Base-by-base conservation (phyloP, 2,329 filamentous ascomycete genomes). In the Epichloe glyceriae region DNA sequence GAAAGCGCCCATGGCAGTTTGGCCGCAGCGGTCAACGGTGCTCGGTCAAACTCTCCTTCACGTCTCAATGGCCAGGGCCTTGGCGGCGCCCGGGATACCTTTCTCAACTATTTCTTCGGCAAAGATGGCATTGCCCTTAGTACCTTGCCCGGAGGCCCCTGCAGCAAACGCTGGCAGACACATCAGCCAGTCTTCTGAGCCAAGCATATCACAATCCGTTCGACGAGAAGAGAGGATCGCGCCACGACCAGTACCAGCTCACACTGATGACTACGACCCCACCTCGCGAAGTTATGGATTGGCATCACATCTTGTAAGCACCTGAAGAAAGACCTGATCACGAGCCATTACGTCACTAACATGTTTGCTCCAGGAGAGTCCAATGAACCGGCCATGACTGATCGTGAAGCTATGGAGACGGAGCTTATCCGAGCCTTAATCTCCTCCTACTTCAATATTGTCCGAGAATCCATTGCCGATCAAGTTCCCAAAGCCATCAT, bases 401-500 rank as follows among this genome's bases (percentile, higher is more conserved):
- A 98, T 59, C 87, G 93, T 49, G 93, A 98, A 71, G 86, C 89
- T 43, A 86, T 98, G 73, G 93, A 98, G 71, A 97, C 93, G 10
- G 93, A 98, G 69, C 82, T 98, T 40, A 98, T 98, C 65, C 86
- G 91, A 45, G 87, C 90, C 45, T 80, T 98, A 51, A 98, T 98
- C 66, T 95, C 88, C 34, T 96, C 90, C 1, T 98, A 98, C 74
- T 98, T 98, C 75, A 95, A 95, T 67, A 98, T 98, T 62, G 93
- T 98, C 45, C 87, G 93, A 55, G 93, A 98, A 70, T 91, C 88
- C n/a, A 95, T 96, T 61, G 91, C 91, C 43, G 93, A 98, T 65
- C 91, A 97, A 70, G 93, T 98, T 11, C 93, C 93, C 58, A 98
- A 98, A 72, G 93, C 93, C 5, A 86, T 98, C 59, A 98, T 98